These are phyloP conservation scores for Quercus dentata DNA, from an alignment of 306 rosid genomes.

Conservation along the genomic window DNA sequence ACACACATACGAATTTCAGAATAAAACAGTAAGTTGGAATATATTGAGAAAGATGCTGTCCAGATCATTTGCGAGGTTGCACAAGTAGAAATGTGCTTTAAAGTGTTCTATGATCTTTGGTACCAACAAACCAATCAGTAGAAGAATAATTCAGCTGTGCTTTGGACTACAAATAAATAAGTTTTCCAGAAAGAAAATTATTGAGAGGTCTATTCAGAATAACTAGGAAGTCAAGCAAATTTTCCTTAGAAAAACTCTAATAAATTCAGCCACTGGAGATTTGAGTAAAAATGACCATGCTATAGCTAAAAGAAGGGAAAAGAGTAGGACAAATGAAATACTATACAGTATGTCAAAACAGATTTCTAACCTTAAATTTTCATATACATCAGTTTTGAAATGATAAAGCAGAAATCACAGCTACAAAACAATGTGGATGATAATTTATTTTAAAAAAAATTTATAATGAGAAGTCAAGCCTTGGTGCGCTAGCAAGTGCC, in stretches of 20 bases:
- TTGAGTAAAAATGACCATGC: background rate
- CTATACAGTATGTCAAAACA: background rate
- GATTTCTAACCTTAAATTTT: background rate
- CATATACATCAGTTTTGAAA: background rate
- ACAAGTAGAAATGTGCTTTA: background rate
- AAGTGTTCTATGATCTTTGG: background rate
- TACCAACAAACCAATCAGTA: background rate
- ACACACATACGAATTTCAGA: background rate
- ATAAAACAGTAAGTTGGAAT: background rate
- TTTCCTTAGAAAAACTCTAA: background rate
- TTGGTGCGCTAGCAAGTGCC: too few relatives aligned
- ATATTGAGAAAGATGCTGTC: background rate
- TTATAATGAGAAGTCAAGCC: background rate
- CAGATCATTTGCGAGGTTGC: background rate
- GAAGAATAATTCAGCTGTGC: background rate
- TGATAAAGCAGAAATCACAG: background rate
- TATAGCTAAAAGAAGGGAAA: background rate
- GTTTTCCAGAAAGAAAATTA: background rate
- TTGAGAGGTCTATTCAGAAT: background rate
- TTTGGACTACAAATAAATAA: background rate
- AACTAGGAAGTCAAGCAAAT: background rate
- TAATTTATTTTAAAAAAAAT: background rate
- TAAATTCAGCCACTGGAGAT: background rate
- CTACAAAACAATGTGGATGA: background rate
- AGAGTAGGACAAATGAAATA: background rate